Base-by-base conservation (phyloP, 805 yeast species). In the Danielozyma ontarioensis region DNA sequence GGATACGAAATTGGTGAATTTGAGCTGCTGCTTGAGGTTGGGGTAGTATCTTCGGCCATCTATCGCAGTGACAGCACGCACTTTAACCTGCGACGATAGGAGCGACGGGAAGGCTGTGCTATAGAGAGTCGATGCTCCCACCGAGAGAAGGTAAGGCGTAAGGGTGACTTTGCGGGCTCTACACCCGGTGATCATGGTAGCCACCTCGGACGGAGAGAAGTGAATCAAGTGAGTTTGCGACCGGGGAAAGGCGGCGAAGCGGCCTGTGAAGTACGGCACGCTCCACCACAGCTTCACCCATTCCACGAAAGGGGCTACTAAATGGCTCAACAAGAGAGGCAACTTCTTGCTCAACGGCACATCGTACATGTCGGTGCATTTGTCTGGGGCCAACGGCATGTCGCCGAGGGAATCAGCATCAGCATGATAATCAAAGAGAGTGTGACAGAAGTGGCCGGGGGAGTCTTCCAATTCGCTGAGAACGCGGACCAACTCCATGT, bases 41-140 rank as follows among this genome's bases (percentile, higher is more conserved):
- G 48, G 48, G 15, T 23, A 37, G 16, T 21, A 41, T 11, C 44
- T 25, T 7, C 48, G 37, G 17, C 48, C 48, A 14, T 39, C 33
- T 5, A 44, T 29, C 16, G 27, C 24, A 35, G 26, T 37, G 8
- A 13, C 13, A 5, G 36, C 37, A 17, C 16, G 17, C 5, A 3
- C 24, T 15, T 22, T n/a, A 4, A 26, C 8, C 5, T 6, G 24
- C 1, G 29, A 3, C 1, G 12, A 23, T 8, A 15, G 15, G 21
- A 34, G 14, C 8, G 22, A 23, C 8, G 43, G 35, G 7, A 14
- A 14, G 10, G 42, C 25, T 4, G 31, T 16, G 8, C 15, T 18
- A 4, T 42, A 39, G 11, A 40, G 19, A 5, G 37, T 33, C 13
- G 15, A 12, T 23, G 16, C 23, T 3, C 37, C 13, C 8, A 22